Conservation (phyloP, 2,329 filamentous ascomycete species). For the Aureobasidium sp. region DNA sequence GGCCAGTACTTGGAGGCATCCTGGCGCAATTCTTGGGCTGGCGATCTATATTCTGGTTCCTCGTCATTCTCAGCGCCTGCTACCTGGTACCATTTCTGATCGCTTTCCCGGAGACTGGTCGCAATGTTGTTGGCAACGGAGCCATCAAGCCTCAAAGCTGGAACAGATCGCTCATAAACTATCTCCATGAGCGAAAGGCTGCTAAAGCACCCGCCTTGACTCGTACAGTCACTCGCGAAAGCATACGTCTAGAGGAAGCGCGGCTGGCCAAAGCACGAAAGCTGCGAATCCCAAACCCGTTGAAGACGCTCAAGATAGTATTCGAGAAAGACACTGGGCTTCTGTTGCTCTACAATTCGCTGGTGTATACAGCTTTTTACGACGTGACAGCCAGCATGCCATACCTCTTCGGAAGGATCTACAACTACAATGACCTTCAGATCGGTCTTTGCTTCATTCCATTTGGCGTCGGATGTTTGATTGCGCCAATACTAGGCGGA, state of each 20-base stretch:
- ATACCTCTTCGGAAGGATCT: conserved; percentile 40
- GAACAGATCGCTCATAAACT: conserved; percentile 26
- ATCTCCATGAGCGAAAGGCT: conserved; percentile 21
- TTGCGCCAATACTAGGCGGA: conserved; percentile 41
- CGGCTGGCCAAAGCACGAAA: conserved; percentile 27
- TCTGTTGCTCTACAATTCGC: conserved; percentile 29
- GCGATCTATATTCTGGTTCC: conserved; percentile 39
- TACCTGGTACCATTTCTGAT: conserved; percentile 26
- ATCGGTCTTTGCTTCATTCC: conserved; percentile 37
- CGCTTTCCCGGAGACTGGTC: conserved; percentile 34
- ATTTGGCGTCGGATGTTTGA: conserved; percentile 33
- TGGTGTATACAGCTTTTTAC: conserved; percentile 44
- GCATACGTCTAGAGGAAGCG: conserved; percentile 21
- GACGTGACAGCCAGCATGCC: conserved; percentile 41
- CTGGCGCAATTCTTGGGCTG: conserved; percentile 30
- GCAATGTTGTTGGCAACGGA: conserved; percentile 37
- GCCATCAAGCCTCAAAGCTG: conserved; percentile 24
- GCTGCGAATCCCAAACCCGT: conserved; percentile 40
- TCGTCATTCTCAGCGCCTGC: conserved; percentile 34
- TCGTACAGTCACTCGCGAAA: conserved; percentile 23
- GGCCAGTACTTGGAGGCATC: conserved; percentile 28
- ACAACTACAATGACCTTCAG: conserved; percentile 42
- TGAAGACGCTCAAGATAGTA: conserved; percentile 35
- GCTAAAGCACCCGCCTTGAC: conserved; percentile 19
- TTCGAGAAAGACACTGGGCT: conserved; percentile 35